phyloP scores from a whole-genome alignment of 768 basidiomycete species.

The Favolaschia claudopus region DNA sequence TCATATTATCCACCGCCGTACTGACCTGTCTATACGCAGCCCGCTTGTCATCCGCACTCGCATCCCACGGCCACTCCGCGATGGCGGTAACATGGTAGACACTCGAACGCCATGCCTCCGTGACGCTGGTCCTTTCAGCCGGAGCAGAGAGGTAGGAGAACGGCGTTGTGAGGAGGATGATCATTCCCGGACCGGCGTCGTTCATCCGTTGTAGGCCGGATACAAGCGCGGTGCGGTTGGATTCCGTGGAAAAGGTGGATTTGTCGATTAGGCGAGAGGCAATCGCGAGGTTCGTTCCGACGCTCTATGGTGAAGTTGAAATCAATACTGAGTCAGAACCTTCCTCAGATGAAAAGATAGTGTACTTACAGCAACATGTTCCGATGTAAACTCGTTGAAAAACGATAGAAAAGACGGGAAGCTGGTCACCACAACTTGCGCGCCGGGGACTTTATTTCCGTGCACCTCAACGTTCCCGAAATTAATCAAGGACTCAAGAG shows the following conservation, averaged over 20 bases:
- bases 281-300: conserved; percentile 25
- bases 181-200: no score
- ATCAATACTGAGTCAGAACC: no score
- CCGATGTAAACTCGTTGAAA: conserved; percentile 31
- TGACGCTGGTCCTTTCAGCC: conserved; percentile 32
- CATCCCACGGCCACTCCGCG: conserved; percentile 34
- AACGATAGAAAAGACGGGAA: conserved; percentile 34
- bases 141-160: no score
- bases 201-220: no score
- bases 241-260: conserved; percentile 26
- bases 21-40: conserved; percentile 21
- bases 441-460: no score
- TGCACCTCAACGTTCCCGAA: conserved; percentile 25
- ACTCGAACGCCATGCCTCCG: conserved; percentile 34
- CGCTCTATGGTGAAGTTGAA: no score
- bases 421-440: no score
- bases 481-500: conserved; percentile 32
- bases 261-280: conserved; percentile 35
- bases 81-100: conserved; percentile 34
- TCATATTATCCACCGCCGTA: conserved; percentile 27
- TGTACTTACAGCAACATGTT: conserved; percentile 31
- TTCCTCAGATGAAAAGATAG: no score
- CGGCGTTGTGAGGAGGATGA: no score
- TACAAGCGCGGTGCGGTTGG: conserved; percentile 19
- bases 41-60: conserved; percentile 28